Base-by-base conservation (phyloP, 129 eudicot species). In the Tagetes patula region DNA sequence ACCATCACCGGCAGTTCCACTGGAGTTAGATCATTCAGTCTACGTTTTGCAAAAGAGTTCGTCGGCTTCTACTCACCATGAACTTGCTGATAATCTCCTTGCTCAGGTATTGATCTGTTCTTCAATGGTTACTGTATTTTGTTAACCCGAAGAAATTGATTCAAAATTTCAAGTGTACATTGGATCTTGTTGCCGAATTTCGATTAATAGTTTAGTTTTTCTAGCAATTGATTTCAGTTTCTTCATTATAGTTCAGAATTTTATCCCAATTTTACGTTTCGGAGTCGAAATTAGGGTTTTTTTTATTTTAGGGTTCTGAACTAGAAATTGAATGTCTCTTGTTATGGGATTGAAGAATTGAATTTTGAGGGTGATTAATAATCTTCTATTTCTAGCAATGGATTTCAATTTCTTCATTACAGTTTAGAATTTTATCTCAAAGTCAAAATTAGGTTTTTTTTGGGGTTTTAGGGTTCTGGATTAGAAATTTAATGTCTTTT, bases 71-170 rank as follows among this genome's bases (percentile, higher is more conserved):
- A 41, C 75, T 63, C 71, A 41, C 42, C 71, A 65, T 71, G 33
- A 69, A 37, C 79, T 82, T 33, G 34, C 81, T 8, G 89, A 78
- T 64, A 80, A 81, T 33, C 88, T 89, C 58, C 73, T 84, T 10
- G 73, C 83, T 75, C 89, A 84, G 96, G 96, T 89, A 82, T 53
- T 37, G 52, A 13, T 33, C 43, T 30, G 3, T 14, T 33, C 11
- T 45, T 74, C 20, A 47, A 2, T 47, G 11, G 3, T 47, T 52
- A n/a, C 58, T n/a, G 61, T 10, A 64, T 65, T 66, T 65, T 13
- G 67, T 40, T 65, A 11, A 6, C 40, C 47, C 8, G 42, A 2
- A 41, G 30, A 5, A 12, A 32, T 50, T 11, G 48, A 10, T 59
- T 60, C 27, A 43, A 45, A 2, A 59, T 55, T 27, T 42, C 10